These are phyloP conservation scores for Tylopilus rubrobrunneus DNA, from an alignment of 768 basidiomycete genomes.

Conservation along the genomic window DNA sequence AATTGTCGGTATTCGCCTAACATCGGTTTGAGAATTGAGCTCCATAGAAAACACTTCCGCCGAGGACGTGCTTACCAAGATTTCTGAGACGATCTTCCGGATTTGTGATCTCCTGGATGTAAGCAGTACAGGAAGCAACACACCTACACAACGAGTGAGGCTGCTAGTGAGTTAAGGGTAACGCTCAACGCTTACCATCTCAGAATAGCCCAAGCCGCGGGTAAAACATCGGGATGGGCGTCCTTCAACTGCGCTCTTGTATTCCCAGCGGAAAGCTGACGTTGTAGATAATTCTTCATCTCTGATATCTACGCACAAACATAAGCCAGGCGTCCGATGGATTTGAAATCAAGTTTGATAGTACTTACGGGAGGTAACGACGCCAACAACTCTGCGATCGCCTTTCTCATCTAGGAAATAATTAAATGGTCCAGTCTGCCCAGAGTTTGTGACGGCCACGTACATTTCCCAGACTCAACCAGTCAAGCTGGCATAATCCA, in stretches of 20 bases:
- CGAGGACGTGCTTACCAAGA: constrained; percentile 36
- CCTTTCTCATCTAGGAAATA: constrained; percentile 32
- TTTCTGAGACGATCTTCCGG: constrained; percentile 52
- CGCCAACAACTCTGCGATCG: constrained; percentile 42
- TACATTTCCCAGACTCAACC: constrained; percentile 37
- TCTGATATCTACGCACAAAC: constrained; percentile 40
- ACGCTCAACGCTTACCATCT: constrained; percentile 44
- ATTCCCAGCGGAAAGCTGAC: constrained; percentile 47
- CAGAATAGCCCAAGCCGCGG: constrained; percentile 63
- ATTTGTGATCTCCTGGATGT: constrained; percentile 59
- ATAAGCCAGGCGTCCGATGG: background rate
- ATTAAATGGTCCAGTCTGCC: background rate
- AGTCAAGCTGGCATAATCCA: constrained; percentile 52
- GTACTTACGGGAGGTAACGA: constrained; percentile 45
- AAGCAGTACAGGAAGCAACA: constrained; percentile 69
- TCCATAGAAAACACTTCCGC: background rate
- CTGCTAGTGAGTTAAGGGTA: background rate
- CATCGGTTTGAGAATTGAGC: background rate
- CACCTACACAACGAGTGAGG: constrained; percentile 39
- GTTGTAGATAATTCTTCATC: constrained; percentile 55
- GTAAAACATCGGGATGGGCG: constrained; percentile 43
- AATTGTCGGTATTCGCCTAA: constrained; percentile 44
- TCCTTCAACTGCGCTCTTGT: constrained; percentile 53
- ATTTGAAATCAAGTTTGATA: background rate
- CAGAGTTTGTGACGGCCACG: constrained; percentile 31